phyloP scores from a whole-genome alignment of 2,329 filamentous ascomycete genomes.

The Raffaelea albimanens region DNA sequence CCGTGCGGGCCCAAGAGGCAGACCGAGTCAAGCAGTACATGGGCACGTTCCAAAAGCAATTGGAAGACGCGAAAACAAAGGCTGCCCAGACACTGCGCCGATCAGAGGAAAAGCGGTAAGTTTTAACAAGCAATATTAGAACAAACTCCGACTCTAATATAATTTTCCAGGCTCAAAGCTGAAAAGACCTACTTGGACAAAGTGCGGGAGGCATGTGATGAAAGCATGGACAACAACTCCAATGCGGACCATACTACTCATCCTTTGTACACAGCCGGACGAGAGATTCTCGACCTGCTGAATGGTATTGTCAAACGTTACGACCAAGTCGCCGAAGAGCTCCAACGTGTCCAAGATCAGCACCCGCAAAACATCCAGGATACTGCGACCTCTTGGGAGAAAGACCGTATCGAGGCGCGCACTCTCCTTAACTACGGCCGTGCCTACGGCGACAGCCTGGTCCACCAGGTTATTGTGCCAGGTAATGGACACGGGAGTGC shows the following conservation, averaged over 20 bases:
- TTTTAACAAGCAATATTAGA: too few relatives aligned
- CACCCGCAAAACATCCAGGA: not conserved
- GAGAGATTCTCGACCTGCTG: slow-evolving; percentile 8
- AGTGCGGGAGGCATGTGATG: slow-evolving; percentile 1
- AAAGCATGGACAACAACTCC: not conserved
- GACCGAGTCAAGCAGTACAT: slow-evolving; percentile 11
- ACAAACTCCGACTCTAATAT: too few relatives aligned
- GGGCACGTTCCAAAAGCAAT: slow-evolving; percentile 6
- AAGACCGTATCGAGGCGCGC: slow-evolving; percentile 10
- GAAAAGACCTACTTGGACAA: not conserved
- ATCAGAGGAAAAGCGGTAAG: slow-evolving; percentile 3
- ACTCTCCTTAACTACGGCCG: slow-evolving; percentile 13
- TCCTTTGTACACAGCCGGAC: slow-evolving; percentile 6
- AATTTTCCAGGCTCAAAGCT: not conserved
- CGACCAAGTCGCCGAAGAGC: slow-evolving; percentile 6
- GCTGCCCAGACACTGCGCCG: slow-evolving; percentile 4
- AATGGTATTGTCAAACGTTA: slow-evolving; percentile 6
- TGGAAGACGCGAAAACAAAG: not conserved
- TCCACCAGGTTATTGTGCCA: slow-evolving; percentile 12
- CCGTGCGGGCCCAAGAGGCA: slow-evolving; percentile 8
- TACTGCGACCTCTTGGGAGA: slow-evolving; percentile 9
- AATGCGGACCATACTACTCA: not conserved
- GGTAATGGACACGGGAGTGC: not conserved
- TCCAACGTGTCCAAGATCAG: not conserved
- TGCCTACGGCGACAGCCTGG: slow-evolving; percentile 12